These are phyloP conservation scores for Helianthus annuus DNA, from an alignment of 129 eudicot species.

Conservation along the genomic window HanXRQr2.0-SUNRISE NC_035449.2:61691833-61692332, in stretches of 20 bases:
- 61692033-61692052: conserved; percentile 32
- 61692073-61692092: conserved; percentile 23
- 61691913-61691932: conserved; percentile 32
- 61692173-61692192: conserved; percentile 78
- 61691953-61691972: conserved; percentile 66
- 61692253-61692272: background rate
- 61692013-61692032: conserved; percentile 47
- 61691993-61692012: conserved; percentile 74
- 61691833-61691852: conserved; percentile 85
- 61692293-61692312: conserved; percentile 66
- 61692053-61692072: conserved; percentile 18
- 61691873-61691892: conserved; percentile 48
- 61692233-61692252: background rate
- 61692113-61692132: conserved; percentile 38
- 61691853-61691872: conserved; percentile 71
- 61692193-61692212: conserved; percentile 78
- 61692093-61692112: conserved; percentile 26
- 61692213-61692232: conserved; percentile 13
- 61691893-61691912: conserved; percentile 36
- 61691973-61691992: conserved; percentile 82
- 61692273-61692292: background rate
- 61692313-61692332: conserved; percentile 72
- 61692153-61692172: conserved; percentile 56
- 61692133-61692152: conserved; percentile 31
- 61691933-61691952: conserved; percentile 29